These are phyloP conservation scores for Chlorella sp. DNA, from an alignment of 139 green algal species.

Conservation along the genomic window DNA sequence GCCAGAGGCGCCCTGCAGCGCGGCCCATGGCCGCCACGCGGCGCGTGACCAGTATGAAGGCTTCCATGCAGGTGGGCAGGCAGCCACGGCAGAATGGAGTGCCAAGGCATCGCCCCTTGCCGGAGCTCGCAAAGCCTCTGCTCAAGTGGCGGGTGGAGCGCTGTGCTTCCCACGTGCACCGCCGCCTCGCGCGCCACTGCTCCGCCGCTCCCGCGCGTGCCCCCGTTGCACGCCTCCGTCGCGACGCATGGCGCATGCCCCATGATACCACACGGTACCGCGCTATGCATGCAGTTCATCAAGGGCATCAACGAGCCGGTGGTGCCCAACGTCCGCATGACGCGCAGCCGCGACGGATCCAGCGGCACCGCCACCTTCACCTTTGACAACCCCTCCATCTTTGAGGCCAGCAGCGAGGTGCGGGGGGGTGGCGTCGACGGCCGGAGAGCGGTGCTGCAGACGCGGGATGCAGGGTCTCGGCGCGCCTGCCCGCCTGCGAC, in stretches of 20 bases:
- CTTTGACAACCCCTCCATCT: conserved; percentile 91
- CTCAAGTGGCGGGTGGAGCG: neutral
- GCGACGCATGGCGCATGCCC: conserved; percentile 2
- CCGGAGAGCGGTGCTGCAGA: too few species aligned
- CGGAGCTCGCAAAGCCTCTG: too few species aligned
- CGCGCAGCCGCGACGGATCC: conserved; percentile 77
- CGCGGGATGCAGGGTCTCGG: too few species aligned
- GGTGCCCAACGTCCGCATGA: conserved; percentile 94
- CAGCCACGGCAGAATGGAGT: too few species aligned
- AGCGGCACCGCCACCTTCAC: conserved; percentile 89
- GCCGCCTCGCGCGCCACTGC: neutral
- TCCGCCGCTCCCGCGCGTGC: neutral
- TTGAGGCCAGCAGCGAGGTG: conserved; percentile 80
- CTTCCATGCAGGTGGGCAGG: too few species aligned
- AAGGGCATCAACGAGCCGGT: conserved; percentile 84
- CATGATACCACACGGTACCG: conserved; percentile 40
- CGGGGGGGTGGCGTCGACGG: too few species aligned
- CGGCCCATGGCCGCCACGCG: too few species aligned
- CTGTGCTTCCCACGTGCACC: neutral
- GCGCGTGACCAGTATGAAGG: too few species aligned
- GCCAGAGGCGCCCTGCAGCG: too few species aligned
- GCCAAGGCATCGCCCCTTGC: too few species aligned
- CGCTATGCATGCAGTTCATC: conserved; percentile 96
- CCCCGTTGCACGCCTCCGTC: neutral
- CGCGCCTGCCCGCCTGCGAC: too few species aligned